These are phyloP conservation scores for Agaricus blazei DNA, from an alignment of 768 basidiomycete species.

Conservation along the genomic window DNA sequence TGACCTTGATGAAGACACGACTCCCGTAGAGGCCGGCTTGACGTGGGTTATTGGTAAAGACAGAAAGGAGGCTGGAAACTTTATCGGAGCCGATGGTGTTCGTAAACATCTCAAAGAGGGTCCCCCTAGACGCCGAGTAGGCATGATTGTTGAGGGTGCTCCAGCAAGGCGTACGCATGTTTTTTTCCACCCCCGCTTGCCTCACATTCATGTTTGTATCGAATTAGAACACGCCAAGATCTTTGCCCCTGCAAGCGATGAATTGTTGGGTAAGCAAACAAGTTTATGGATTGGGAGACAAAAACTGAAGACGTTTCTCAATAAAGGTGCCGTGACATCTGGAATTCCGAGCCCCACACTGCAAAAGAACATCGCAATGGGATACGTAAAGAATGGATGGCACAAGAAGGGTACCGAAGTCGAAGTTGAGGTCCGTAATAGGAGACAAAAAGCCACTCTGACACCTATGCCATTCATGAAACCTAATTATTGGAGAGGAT, in stretches of 20 bases:
- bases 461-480: slow-evolving; percentile 87
- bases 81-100: slow-evolving; percentile 77
- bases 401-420: slow-evolving; percentile 91
- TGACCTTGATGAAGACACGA: slow-evolving; percentile 83
- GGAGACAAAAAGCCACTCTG: slow-evolving; percentile 67
- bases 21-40: slow-evolving; percentile 87
- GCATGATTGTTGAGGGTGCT: slow-evolving; percentile 75
- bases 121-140: slow-evolving; percentile 72
- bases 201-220: slow-evolving; percentile 3
- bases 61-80: slow-evolving; percentile 60
- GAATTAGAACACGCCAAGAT: slow-evolving; percentile 74
- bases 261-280: slow-evolving; percentile 20
- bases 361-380: slow-evolving; percentile 94
- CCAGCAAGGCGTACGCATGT: slow-evolving; percentile 72
- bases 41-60: slow-evolving; percentile 97
- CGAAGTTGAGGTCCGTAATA: slow-evolving; percentile 79
- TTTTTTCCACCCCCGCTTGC: slow-evolving; percentile 1
- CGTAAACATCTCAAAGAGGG: slow-evolving; percentile 76
- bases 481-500: slow-evolving; percentile 75
- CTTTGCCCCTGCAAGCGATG: slow-evolving; percentile 45
- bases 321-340: slow-evolving; percentile 73
- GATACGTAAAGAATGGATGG: slow-evolving; percentile 72
- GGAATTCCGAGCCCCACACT: slow-evolving; percentile 94
- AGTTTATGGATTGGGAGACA: neutral
- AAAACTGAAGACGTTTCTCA: neutral